These are phyloP conservation scores for Cladosporium sp. DNA, from an alignment of 2,329 filamentous ascomycete genomes.

Conservation along the genomic window DNA sequence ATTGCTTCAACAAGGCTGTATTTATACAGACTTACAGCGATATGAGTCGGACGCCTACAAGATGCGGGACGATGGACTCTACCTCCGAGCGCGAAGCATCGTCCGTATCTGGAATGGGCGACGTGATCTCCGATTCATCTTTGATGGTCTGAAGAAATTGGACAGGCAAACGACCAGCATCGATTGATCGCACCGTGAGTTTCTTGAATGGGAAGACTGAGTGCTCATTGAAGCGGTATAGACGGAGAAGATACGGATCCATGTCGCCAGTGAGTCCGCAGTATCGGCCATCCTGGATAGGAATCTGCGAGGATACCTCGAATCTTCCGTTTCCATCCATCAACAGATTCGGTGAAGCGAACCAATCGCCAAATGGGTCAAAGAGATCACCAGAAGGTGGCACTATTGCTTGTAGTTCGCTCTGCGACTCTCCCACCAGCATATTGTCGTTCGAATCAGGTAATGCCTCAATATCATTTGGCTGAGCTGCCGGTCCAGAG, in stretches of 20 bases:
- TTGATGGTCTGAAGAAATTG: neutral
- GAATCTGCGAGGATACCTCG: neutral
- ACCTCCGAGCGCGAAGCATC: neutral
- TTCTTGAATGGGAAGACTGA: neutral
- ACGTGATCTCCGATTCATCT: neutral
- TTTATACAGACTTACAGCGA: neutral
- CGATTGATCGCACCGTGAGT: neutral
- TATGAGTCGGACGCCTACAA: neutral
- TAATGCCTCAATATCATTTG: neutral
- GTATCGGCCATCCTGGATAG: neutral
- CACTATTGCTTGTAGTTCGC: neutral
- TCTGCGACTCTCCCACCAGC: neutral
- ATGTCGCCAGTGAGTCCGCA: neutral
- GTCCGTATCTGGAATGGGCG: neutral
- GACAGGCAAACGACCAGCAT: neutral
- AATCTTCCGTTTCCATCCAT: neutral
- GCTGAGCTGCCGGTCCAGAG: neutral
- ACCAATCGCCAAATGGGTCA: neutral
- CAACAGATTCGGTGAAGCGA: neutral
- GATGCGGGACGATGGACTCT: neutral
- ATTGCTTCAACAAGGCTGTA: neutral
- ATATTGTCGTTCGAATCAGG: neutral
- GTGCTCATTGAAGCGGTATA: neutral
- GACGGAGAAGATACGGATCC: neutral
- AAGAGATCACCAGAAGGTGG: neutral